Percentiles rank a stretch among this genome's conserved stretches.
Evolutionary conservation across 805 yeast genomes (phyloP).

Genomic region (Wickerhamiella musiphila): DNA sequence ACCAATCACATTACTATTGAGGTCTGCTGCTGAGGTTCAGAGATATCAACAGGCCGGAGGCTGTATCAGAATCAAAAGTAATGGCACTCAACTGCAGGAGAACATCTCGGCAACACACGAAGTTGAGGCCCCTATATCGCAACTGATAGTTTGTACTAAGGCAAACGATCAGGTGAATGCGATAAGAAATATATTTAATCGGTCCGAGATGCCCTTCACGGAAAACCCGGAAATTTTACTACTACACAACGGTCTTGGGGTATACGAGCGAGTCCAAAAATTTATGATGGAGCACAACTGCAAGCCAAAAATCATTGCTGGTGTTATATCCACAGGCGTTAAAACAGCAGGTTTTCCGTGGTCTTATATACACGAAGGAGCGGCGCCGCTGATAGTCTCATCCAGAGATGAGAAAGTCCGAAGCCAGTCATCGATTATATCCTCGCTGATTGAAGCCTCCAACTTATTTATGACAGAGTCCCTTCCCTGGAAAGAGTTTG

Average conservation of each 20-base stretch:
- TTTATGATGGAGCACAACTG: too few relatives aligned
- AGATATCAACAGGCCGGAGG: constrained; percentile 21
- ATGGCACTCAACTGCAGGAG: constrained; percentile 15
- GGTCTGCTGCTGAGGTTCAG: constrained; percentile 27
- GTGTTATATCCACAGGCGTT: constrained; percentile 74
- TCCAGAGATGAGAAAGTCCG: not conserved
- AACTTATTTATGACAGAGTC: constrained; percentile 5
- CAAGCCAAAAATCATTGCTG: constrained; percentile 58
- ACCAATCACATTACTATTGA: constrained; percentile 26
- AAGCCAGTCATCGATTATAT: not conserved
- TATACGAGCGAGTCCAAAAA: constrained; percentile 34
- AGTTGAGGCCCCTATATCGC: constrained; percentile 29
- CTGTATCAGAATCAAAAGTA: constrained; percentile 4
- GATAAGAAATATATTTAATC: too few relatives aligned
- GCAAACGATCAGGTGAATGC: constrained; percentile 58
- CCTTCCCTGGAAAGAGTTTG: constrained; percentile 27
- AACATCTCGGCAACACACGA: constrained; percentile 10
- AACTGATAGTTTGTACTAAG: constrained; percentile 63
- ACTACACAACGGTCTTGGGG: constrained; percentile 81
- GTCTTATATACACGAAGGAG: constrained; percentile 50
- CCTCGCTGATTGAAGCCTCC: not conserved
- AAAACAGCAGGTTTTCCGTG: constrained; percentile 31
- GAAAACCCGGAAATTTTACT: too few relatives aligned
- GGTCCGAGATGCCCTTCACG: too few relatives aligned
- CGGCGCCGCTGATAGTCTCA: constrained; percentile 32